phyloP scores from a whole-genome alignment of 106 monocot species.

The Platanthera zijinensis region DNA sequence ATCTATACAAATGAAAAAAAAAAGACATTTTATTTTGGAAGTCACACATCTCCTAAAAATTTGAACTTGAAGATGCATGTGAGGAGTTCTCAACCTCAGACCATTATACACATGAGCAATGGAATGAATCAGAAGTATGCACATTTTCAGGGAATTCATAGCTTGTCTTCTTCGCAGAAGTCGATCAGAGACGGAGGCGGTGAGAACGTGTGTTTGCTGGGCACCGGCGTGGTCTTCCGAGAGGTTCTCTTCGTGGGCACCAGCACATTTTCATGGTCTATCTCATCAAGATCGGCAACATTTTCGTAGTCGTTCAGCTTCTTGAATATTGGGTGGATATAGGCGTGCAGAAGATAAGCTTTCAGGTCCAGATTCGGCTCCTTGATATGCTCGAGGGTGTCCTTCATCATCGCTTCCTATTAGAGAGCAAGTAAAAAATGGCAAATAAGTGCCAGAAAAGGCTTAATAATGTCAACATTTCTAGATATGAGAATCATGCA shows the following conservation, averaged over 20 bases:
- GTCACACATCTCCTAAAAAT: too few relatives aligned
- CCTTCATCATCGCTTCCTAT: conserved; percentile 92
- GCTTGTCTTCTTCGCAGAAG: too few relatives aligned
- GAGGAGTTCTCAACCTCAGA: too few relatives aligned
- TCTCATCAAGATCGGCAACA: conserved; percentile 1
- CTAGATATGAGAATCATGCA: too few relatives aligned
- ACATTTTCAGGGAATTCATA: too few relatives aligned
- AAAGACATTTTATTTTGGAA: too few relatives aligned
- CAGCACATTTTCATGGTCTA: conserved; percentile 28
- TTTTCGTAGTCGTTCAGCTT: conserved; percentile 32
- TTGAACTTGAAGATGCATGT: too few relatives aligned
- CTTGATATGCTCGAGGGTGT: conserved; percentile 62
- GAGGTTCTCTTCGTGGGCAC: conserved; percentile 87
- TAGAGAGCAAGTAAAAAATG: neutral
- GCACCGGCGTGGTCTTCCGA: conserved; percentile 65
- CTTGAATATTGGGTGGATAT: conserved; percentile 83
- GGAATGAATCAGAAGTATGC: too few relatives aligned
- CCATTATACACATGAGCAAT: too few relatives aligned
- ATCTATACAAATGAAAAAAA: too few relatives aligned
- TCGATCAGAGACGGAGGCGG: conserved; percentile 39
- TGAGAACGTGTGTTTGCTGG: conserved; percentile 68
- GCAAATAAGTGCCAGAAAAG: too few relatives aligned
- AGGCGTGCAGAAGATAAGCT: conserved; percentile 53
- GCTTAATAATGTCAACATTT: too few relatives aligned
- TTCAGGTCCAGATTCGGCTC: conserved; percentile 74